Base-by-base conservation (phyloP, 306 rosid genomes). In the Cucumis hystrix region DNA sequence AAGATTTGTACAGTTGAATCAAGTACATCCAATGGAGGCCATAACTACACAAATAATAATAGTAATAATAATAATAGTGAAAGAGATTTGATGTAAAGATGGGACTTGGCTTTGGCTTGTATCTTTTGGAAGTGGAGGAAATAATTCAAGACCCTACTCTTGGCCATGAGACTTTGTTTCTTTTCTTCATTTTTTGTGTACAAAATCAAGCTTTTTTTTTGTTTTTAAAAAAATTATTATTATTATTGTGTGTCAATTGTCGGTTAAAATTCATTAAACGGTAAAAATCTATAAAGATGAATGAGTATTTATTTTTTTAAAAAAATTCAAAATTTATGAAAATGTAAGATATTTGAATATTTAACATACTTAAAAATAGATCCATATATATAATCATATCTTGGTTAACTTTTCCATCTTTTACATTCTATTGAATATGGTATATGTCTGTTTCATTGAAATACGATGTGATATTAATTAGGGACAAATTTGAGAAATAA, bases 1-100 rank as follows among this genome's bases (percentile, higher is more conserved):
- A 94, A 86, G 91, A 88, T 87, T 79, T 77, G 85, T 41, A 91
- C 90, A 94, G 97, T 91, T 40, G 7, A 81, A 82, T 63, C 81
- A 93, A 85, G 95, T 86, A 86, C 96, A 79, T 77, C 83, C 84
- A 83, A 83, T 86, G 45, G 77, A 52, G 37, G 57, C 39, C 75
- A 69, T 69, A 1, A 21, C 72, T 66, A 10, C 3, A 14, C 45
- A 17, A 17, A n/a, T 5, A 67, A 35, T 16, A 78, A 83, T 88
- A 84, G 87, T 86, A 88, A 86, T 84, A 83, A 83, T 74, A 79
- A 18, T 45, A 47, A 13, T 47, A 47, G 16, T 47, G 14, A 54
- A 75, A 43, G 57, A 52, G 30, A 76, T 39, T 89, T 84, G 90
- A 89, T 82, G 80, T 41, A 79, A 77, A 80, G 89, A 88, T 86